Conservation (phyloP, 129 eudicot species). For the Arctium lappa region DNA sequence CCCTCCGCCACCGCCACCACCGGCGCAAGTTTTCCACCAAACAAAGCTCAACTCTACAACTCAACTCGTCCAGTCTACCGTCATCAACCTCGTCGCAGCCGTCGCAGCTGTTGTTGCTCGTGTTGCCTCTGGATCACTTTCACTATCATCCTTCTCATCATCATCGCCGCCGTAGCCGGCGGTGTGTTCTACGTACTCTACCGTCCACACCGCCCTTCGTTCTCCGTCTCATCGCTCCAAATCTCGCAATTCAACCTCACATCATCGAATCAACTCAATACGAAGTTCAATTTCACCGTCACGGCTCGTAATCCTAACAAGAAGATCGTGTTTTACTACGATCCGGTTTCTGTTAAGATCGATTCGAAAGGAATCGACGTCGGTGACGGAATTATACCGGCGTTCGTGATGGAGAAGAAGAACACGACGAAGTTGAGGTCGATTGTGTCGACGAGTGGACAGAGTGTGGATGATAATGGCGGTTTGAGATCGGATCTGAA, state of each 20-base stretch:
- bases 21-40: constrained; percentile 42
- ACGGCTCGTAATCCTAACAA: constrained; percentile 65
- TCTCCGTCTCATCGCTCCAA: constrained; percentile 60
- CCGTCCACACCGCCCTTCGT: constrained; percentile 80
- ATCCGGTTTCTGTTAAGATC: constrained; percentile 35
- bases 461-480: constrained; percentile 28
- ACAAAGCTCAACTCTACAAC: constrained; percentile 67
- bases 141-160: constrained; percentile 37
- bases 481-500: constrained; percentile 37
- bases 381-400: constrained; percentile 55
- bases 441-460: constrained; percentile 22
- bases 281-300: constrained; percentile 53
- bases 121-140: constrained; percentile 61
- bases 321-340: constrained; percentile 53
- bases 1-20: constrained; percentile 6
- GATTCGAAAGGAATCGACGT: constrained; percentile 35
- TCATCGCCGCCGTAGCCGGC: constrained; percentile 61
- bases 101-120: constrained; percentile 60
- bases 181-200: constrained; percentile 59
- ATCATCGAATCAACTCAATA: constrained; percentile 37
- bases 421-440: constrained; percentile 47
- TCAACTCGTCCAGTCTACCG: constrained; percentile 63
- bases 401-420: constrained; percentile 41
- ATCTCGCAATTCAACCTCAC: constrained; percentile 58
- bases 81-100: constrained; percentile 54